Percentiles rank a stretch among this genome's conserved stretches.
phyloP scores from a whole-genome alignment of 169 alveolate species.

The Eimeria sp. region DNA sequence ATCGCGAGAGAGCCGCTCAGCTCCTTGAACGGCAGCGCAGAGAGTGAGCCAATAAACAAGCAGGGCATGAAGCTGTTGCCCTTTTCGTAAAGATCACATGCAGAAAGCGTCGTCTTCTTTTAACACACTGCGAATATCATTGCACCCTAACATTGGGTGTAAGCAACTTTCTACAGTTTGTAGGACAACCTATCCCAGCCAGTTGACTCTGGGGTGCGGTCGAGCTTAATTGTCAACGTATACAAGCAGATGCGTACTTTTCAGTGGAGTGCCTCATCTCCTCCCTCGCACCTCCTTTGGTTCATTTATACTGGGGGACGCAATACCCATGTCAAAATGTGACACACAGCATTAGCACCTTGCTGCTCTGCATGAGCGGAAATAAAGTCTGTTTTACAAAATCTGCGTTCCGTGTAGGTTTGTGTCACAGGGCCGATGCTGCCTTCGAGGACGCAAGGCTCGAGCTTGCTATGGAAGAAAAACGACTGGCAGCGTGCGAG shows the following conservation, averaged over 20 bases:
- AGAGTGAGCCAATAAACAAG: slow-evolving; percentile 65
- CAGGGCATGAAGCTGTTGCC: neutral
- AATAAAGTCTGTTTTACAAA: neutral
- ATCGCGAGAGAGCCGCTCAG: slow-evolving; percentile 87
- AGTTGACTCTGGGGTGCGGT: neutral
- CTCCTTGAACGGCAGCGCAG: slow-evolving; percentile 84
- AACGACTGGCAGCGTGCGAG: slow-evolving; percentile 66
- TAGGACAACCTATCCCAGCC: neutral
- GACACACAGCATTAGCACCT: neutral
- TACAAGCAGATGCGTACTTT: neutral
- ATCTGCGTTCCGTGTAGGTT: neutral
- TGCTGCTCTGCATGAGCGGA: neutral
- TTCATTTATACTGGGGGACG: neutral
- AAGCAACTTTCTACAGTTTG: neutral
- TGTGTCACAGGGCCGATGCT: slow-evolving; percentile 39
- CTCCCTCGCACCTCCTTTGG: neutral
- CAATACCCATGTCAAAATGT: neutral
- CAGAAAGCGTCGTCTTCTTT: neutral
- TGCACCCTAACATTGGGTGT: neutral
- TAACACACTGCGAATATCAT: neutral
- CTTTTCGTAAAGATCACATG: neutral
- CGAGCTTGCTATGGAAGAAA: slow-evolving; percentile 61
- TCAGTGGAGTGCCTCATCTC: neutral
- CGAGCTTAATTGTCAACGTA: neutral
- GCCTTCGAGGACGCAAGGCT: slow-evolving; percentile 54